Evolutionary conservation across 371 early-diverging fungal genomes (phyloP).

Genomic region (Mucor mucedo): DNA sequence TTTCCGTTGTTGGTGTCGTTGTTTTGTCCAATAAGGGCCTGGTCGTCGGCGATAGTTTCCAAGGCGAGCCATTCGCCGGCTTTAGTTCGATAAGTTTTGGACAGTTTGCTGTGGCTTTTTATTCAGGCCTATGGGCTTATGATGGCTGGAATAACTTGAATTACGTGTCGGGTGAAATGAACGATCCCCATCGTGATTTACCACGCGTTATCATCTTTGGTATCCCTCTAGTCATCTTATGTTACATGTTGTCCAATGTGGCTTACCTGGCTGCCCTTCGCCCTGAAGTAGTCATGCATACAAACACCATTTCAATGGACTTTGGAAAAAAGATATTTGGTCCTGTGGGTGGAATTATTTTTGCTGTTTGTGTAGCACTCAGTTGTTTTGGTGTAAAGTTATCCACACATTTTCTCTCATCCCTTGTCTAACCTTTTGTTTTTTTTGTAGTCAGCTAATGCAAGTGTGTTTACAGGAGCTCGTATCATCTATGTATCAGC

Average conservation of each 20-base stretch:
- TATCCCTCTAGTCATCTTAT: conserved; percentile 76
- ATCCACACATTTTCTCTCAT: no score
- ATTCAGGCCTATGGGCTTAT: conserved; percentile 90
- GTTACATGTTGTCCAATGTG: conserved; percentile 84
- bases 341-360: conserved; percentile 67
- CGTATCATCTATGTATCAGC: conserved; percentile 77
- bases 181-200: conserved; percentile 80
- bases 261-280: conserved; percentile 87
- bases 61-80: conserved; percentile 69
- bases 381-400: conserved; percentile 71
- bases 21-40: conserved; percentile 66
- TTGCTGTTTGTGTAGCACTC: conserved; percentile 77
- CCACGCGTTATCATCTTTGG: conserved; percentile 71
- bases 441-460: conserved; percentile 68
- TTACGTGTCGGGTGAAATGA: conserved; percentile 90
- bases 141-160: conserved; percentile 92
- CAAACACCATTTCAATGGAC: conserved; percentile 75
- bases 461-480: conserved; percentile 74
- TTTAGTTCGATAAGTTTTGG: conserved; percentile 61
- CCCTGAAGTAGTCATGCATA: conserved; percentile 65
- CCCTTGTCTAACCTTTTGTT: conserved; percentile 1
- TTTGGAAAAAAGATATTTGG: conserved; percentile 82
- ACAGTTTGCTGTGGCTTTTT: conserved; percentile 79
- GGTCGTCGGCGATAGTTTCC: conserved; percentile 57
- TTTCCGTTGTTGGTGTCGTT: conserved; percentile 78